These are phyloP conservation scores for Sclerospora graminicola DNA, from an alignment of 352 stramenopile species.

Conservation along the genomic window DNA sequence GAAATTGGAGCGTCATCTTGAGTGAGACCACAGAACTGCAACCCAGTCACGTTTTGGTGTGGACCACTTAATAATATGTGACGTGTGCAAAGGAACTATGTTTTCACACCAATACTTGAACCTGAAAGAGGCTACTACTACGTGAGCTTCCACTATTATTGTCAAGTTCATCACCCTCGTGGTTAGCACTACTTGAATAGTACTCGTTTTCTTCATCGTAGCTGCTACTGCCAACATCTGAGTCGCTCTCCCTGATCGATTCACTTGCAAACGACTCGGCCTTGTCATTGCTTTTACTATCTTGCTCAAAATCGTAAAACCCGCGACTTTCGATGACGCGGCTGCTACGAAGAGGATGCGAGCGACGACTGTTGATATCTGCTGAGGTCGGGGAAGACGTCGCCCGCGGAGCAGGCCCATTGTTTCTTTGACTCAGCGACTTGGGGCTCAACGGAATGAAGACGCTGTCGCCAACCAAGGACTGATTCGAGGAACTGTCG, in stretches of 20 bases:
- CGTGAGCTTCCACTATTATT: constrained; percentile 3
- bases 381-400: constrained; percentile 27
- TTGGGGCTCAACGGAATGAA: constrained; percentile 51
- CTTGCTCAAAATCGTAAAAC: constrained; percentile 55
- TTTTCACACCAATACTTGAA: constrained; percentile 45
- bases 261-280: constrained; percentile 7
- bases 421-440: constrained; percentile 9
- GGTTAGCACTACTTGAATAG: constrained; percentile 8
- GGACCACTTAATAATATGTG: neutral
- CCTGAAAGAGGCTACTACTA: constrained; percentile 44
- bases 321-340: constrained; percentile 70
- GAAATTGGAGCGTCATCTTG: too few relatives aligned
- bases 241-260: constrained; percentile 11
- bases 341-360: constrained; percentile 32
- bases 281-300: constrained; percentile 10
- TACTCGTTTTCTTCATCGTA: constrained; percentile 14
- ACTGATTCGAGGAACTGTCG: constrained; percentile 39
- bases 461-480: constrained; percentile 53
- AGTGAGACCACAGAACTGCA: too few relatives aligned
- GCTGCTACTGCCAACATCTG: constrained; percentile 15
- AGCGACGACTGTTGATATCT: constrained; percentile 6
- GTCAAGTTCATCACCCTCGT: constrained; percentile 6
- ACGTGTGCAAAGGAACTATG: neutral
- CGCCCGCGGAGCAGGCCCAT: constrained; percentile 15
- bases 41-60: neutral